Evolutionary conservation across 441 rosid genomes (phyloP).

Genomic region (Aquilaria agallochum): DNA sequence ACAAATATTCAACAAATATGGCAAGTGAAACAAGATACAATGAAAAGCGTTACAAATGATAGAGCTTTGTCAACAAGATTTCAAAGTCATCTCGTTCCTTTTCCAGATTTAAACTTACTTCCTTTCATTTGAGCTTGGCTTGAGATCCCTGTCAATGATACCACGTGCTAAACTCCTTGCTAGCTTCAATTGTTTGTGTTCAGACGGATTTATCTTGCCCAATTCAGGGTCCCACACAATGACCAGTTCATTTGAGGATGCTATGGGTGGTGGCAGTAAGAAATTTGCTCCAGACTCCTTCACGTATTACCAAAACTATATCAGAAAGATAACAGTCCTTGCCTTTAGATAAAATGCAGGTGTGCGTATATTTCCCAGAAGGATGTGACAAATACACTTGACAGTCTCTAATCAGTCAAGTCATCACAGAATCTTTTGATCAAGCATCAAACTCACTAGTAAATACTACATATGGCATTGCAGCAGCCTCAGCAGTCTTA

Average conservation of each 20-base stretch:
- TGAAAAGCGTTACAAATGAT: not conserved
- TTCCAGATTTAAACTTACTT: conserved; percentile 48
- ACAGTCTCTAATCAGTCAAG: no score
- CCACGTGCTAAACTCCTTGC: conserved; percentile 98
- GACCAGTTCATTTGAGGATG: conserved; percentile 93
- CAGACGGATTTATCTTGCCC: conserved; percentile 90
- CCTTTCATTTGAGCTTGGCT: conserved; percentile 77
- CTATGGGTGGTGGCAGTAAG: conserved; percentile 75
- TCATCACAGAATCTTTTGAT: no score
- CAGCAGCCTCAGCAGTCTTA: no score
- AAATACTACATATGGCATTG: no score
- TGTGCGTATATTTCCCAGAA: not conserved
- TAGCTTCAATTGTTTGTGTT: conserved; percentile 94
- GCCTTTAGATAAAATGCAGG: no score
- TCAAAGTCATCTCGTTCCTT: not conserved
- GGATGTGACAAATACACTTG: not conserved
- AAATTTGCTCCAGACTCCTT: conserved; percentile 94
- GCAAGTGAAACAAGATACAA: no score
- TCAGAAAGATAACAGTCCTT: not conserved
- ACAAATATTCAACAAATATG: not conserved
- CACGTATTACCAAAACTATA: conserved; percentile 1
- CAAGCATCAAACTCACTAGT: no score
- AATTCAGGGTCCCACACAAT: conserved; percentile 94
- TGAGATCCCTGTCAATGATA: conserved; percentile 96
- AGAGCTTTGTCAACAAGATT: conserved; percentile 10